Evolutionary conservation across 2,329 filamentous ascomycete genomes (phyloP), one percentile per base, ranked within the genome.

Genomic region (Xylariaceae sp.): DNA sequence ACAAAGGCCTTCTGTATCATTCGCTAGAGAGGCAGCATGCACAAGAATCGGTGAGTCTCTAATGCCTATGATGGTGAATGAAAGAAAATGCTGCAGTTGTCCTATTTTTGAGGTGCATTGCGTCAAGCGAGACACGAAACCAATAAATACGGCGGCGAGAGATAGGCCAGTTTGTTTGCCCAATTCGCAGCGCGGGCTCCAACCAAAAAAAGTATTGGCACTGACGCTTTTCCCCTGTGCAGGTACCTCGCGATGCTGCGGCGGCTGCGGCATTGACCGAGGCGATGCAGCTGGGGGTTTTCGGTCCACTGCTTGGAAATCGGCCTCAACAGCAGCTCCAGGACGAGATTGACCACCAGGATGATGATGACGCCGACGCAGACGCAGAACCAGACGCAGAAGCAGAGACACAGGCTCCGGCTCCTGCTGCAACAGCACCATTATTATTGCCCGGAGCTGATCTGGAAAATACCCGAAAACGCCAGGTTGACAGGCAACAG

Each of bases 1-100:
- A 83, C 63, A 77, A 78, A 64, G 80, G 80, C 43, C 71, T 84
- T 38, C 63, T 79, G 53, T 83, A 80, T 64, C 68, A 76, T 59
- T 74, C 72, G 36, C 68, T 79, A 41, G 77, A 83, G 61, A 69
- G 79, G 52, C 71, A 81, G 47, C 71, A 69, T 59, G 65, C 67
- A 53, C 64, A 65, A 53, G 52, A 45, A 36, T 64, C 72, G 71
- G 76, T 80, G 73, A 53, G 58, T 56, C 18, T n/a, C n/a, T n/a
- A n/a, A n/a, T n/a, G n/a, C n/a, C n/a, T n/a, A n/a, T n/a, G n/a
- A n/a, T n/a, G n/a, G 31, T 41, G 46, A 37, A 42, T 32, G 26
- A 13, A n/a, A n/a, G 29, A 37, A 19, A 38, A 39, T 42, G 33
- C 33, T 35, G 11, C n/a, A 19, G 33, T 35, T 6, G 11, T 44